These are phyloP conservation scores for Quercus robur DNA, from an alignment of 306 rosid species.

Conservation along the genomic window DNA sequence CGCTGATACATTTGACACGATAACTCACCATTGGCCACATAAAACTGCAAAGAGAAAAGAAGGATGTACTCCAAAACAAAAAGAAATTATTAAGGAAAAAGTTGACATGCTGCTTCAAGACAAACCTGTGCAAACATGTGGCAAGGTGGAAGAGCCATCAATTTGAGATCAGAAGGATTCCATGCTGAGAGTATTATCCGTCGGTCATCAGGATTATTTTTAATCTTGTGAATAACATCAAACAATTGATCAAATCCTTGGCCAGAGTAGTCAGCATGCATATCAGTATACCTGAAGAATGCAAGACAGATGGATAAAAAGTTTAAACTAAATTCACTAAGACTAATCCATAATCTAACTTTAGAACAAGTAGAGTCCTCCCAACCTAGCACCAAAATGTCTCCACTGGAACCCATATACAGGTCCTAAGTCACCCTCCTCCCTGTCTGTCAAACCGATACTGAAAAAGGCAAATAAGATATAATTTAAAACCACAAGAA, in stretches of 20 bases:
- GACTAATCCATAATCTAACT: not conserved
- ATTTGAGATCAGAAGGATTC: constrained; percentile 91
- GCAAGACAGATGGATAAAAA: constrained; percentile 12
- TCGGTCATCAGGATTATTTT: constrained; percentile 80
- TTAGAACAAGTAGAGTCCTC: constrained; percentile 18
- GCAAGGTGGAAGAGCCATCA: constrained; percentile 97
- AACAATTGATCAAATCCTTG: constrained; percentile 92
- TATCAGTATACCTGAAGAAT: constrained; percentile 74
- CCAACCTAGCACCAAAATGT: constrained; percentile 94
- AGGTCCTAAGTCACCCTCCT: constrained; percentile 97
- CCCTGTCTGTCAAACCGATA: constrained; percentile 77
- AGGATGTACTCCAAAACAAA: not conserved
- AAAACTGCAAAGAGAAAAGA: constrained; percentile 55
- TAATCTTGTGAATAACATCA: constrained; percentile 85
- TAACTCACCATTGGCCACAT: constrained; percentile 82
- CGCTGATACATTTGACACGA: constrained; percentile 98
- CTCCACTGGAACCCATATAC: constrained; percentile 99
- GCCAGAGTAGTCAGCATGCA: constrained; percentile 86
- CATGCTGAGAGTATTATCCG: constrained; percentile 90
- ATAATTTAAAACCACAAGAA: constrained; percentile 22
- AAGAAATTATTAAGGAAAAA: not conserved
- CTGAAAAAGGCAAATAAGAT: constrained; percentile 37
- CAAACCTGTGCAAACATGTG: constrained; percentile 94
- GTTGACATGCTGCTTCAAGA: not conserved
- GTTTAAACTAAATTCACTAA: not conserved